These are phyloP conservation scores for Lachnellula cervina DNA, from an alignment of 2,329 filamentous ascomycete species.

Conservation along the genomic window DNA sequence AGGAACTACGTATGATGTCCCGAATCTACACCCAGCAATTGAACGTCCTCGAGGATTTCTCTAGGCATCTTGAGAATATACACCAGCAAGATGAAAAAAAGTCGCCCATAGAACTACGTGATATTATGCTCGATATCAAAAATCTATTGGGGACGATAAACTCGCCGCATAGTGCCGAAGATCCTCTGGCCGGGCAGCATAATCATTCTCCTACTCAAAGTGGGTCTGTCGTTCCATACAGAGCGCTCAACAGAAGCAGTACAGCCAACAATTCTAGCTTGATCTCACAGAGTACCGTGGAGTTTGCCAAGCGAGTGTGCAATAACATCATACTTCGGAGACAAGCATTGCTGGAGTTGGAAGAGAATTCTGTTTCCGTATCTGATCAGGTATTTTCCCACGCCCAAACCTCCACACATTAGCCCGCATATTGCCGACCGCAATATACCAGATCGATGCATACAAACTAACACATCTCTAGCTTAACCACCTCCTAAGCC, in stretches of 20 bases:
- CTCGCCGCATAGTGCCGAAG: background rate
- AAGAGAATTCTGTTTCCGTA: background rate
- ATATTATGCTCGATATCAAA: conserved; percentile 1
- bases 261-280: background rate
- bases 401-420: background rate
- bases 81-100: conserved; percentile 2
- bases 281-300: conserved; percentile 1
- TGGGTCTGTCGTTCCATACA: background rate
- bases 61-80: background rate
- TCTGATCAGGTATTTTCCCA: conserved; percentile 2
- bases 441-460: background rate
- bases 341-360: conserved; percentile 1
- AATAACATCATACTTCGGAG: background rate
- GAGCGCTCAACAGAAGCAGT: background rate
- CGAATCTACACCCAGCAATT: conserved; percentile 32
- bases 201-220: background rate
- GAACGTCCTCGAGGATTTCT: conserved; percentile 6
- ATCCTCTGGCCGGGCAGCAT: background rate
- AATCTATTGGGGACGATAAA: background rate
- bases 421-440: background rate
- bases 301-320: background rate
- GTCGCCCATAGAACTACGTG: background rate
- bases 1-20: conserved; percentile 43
- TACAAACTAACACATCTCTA: background rate
- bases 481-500: conserved; percentile 33